These are phyloP conservation scores for Calonectria pseudoreteaudii DNA, from an alignment of 2,329 filamentous ascomycete genomes.

Conservation along the genomic window DNA sequence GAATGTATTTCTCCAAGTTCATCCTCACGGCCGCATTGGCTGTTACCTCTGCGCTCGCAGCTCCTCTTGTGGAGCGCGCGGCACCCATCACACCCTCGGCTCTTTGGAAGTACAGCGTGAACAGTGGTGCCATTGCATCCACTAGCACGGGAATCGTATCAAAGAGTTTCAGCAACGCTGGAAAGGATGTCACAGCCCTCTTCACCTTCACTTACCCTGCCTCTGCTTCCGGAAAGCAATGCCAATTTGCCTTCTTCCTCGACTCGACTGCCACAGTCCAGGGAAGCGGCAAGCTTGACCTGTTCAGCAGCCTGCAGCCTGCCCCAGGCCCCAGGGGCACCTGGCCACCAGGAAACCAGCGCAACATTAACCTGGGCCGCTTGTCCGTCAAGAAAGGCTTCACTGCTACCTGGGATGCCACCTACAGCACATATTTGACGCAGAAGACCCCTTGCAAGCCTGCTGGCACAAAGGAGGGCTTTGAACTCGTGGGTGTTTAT, in stretches of 20 bases:
- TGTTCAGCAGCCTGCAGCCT: slow-evolving; percentile 40
- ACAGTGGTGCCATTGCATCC: slow-evolving; percentile 37
- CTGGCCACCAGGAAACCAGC: slow-evolving; percentile 44
- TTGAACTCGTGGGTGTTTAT: slow-evolving; percentile 36
- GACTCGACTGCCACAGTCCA: slow-evolving; percentile 27
- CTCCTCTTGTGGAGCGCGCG: slow-evolving; percentile 31
- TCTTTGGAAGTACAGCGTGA: slow-evolving; percentile 37
- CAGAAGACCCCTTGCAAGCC: slow-evolving; percentile 31
- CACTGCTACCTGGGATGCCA: slow-evolving; percentile 31
- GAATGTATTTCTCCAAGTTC: slow-evolving; percentile 40
- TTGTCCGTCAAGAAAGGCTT: slow-evolving; percentile 14
- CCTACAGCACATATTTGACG: slow-evolving; percentile 29
- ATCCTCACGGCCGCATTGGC: slow-evolving; percentile 34
- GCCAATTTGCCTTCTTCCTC: slow-evolving; percentile 44
- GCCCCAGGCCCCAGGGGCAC: slow-evolving; percentile 32
- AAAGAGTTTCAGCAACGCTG: slow-evolving; percentile 37
- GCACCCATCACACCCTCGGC: slow-evolving; percentile 35
- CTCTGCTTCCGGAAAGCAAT: slow-evolving; percentile 35
- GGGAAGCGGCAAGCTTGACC: slow-evolving; percentile 43
- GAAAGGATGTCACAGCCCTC: slow-evolving; percentile 45
- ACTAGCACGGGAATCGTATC: slow-evolving; percentile 25
- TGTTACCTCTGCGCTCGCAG: slow-evolving; percentile 33
- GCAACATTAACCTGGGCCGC: slow-evolving; percentile 39
- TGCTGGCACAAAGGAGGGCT: slow-evolving; percentile 28
- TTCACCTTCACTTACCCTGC: slow-evolving; percentile 44